Base-by-base conservation (phyloP, 2,329 filamentous ascomycete species). In the Fusarium zealandicum region DNA sequence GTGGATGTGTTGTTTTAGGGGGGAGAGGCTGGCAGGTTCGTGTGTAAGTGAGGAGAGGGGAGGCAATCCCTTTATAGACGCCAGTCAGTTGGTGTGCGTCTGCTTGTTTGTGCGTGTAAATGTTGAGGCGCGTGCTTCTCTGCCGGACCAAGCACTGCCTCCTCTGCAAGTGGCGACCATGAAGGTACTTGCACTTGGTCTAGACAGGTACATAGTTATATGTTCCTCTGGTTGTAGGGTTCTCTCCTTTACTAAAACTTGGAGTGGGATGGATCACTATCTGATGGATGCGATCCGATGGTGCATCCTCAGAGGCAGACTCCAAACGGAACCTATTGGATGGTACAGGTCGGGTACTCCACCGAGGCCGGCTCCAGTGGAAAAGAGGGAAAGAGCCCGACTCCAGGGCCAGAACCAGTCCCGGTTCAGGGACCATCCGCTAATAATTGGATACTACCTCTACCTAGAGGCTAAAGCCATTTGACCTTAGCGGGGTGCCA, bases 361-460 rank as follows among this genome's bases (percentile, higher is more conserved):
- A 51, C 48, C 22, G 27, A 20, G 46, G 20, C 25, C 39, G 43
- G 49, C 32, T 38, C 44, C 33, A 47, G 13, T 30, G 4, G 25
- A 22, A 32, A 20, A 30, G 43, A 27, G 44, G 16, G 17, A 45
- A 33, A 35, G 32, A 11, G 14, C 31, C 32, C 30, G 16, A 45
- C 16, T 28, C 36, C 25, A 47, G 44, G 58, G 44, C 44, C 36
- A 55, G 49, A 59, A 37, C 40, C 44, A 47, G 44, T 55, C 41
- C 40, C 45, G 40, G 49, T 35, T 50, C 49, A 61, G 49, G 58
- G 57, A 54, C 40, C 44, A 47, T 49, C 57, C 58, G 58, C 58
- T 41, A 55, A 55, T 41, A 41, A 27, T 27, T 6, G 6, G 6
- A 6, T n/a, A 9, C 50, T 54, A 20, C 33, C 14, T 27, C n/a